phyloP scores from a whole-genome alignment of 257 asterid species.

The Fraxinus cuspidata region DNA sequence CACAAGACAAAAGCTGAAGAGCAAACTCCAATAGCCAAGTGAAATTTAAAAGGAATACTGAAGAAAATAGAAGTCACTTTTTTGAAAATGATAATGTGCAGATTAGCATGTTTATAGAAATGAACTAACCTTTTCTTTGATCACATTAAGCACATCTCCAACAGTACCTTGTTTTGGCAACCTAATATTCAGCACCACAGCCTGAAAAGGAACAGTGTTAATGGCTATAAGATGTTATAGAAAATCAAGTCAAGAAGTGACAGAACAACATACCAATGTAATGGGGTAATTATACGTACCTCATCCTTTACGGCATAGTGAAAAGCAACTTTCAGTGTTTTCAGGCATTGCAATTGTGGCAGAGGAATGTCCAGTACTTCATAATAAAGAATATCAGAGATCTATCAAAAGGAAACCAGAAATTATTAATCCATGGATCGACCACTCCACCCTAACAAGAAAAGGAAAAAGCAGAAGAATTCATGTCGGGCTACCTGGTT shows the following conservation, averaged over 20 bases:
- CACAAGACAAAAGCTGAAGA: not conserved
- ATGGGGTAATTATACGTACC: slow-evolving; percentile 33
- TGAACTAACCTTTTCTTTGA: slow-evolving; percentile 4
- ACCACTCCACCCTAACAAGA: not conserved
- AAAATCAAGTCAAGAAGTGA: not conserved
- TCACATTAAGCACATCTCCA: slow-evolving; percentile 49
- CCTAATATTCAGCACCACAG: slow-evolving; percentile 44
- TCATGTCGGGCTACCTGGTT: slow-evolving; percentile 40
- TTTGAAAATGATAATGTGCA: not conserved
- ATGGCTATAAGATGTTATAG: not conserved
- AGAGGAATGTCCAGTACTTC: slow-evolving; percentile 69
- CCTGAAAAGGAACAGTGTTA: slow-evolving; percentile 19
- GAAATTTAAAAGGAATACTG: not conserved
- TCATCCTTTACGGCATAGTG: slow-evolving; percentile 46
- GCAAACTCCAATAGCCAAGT: not conserved
- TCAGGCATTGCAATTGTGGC: slow-evolving; percentile 61
- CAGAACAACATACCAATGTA: not conserved
- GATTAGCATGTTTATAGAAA: not conserved
- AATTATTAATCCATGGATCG: not conserved
- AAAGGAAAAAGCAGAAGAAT: not conserved
- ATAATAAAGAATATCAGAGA: slow-evolving; percentile 58
- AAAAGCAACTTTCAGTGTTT: slow-evolving; percentile 61
- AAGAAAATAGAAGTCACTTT: not conserved
- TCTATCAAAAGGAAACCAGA: slow-evolving; percentile 35
- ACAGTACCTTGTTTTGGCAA: slow-evolving; percentile 57